Conservation (phyloP, 345 rosid genomes). For the Linum lewisii region DNA sequence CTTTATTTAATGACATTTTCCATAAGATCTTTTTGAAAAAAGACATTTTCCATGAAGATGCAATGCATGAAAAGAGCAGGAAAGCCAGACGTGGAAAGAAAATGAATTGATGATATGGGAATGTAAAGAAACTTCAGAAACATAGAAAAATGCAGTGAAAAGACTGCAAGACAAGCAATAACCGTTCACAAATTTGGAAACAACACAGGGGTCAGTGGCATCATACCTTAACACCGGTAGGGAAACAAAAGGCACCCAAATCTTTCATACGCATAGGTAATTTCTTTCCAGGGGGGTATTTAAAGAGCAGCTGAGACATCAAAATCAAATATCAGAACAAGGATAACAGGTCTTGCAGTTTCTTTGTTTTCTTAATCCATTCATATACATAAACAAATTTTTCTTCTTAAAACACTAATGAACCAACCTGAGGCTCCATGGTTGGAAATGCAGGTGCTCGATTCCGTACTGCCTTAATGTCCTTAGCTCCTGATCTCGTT, state of each 20-base stretch:
- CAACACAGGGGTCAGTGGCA: not conserved
- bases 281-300: constrained; percentile 87
- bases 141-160: no score
- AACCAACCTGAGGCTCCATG: constrained; percentile 82
- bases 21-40: not conserved
- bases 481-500: constrained; percentile 45
- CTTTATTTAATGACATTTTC: not conserved
- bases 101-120: not conserved
- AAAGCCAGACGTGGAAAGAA: not conserved
- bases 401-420: no score
- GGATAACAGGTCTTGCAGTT: not conserved
- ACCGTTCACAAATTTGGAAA: not conserved
- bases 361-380: not conserved
- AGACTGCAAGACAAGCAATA: not conserved
- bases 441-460: constrained; percentile 66
- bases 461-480: constrained; percentile 35
- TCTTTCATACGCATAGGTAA: constrained; percentile 70
- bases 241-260: constrained; percentile 88
- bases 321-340: not conserved
- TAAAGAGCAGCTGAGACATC: constrained; percentile 57
- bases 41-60: no score
- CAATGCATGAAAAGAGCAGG: not conserved
- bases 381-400: constrained; percentile 2
- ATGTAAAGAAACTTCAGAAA: not conserved
- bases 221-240: constrained; percentile 83